Evolutionary conservation across 176 grass and related monocot species (phyloP), one percentile per base, ranked within the genome.

Genomic region (Coix lacrymajobi): DNA sequence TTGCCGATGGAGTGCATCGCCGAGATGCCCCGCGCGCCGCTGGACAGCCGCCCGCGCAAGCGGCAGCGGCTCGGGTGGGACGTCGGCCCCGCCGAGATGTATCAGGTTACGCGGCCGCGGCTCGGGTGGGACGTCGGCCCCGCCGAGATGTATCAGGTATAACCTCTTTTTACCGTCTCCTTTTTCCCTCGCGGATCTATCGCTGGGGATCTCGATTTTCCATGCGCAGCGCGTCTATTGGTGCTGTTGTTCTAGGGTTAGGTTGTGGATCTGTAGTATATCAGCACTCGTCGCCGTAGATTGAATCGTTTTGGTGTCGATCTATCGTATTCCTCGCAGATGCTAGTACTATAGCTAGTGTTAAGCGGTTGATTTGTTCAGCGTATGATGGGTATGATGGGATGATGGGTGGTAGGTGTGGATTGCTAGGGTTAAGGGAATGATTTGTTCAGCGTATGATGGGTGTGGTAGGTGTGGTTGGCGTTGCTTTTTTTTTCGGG

Each of bases 21-120:
- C 24, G 92, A 98, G 78, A 76, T 98, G 69, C 92, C 91, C 72
- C 91, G 69, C 45, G 84, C 65, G 38, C 79, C 90, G 89, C 84
- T 98, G 19, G 92, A 95, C 85, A 93, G 92, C 71, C 90, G 92
- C 33, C 96, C 89, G 48, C 81, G 96, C 85, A 98, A 98, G 91
- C 91, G 96, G 3, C 91, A 86, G 84, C 94, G 90, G 46, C 84
- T 95, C 6, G 93, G 88, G 2, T 98, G 92, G 96, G 96, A 98
- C 77, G 91, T 95, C 76, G 89, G 87, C 49, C 92, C 88, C 40
- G 90, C 88, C 46, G 90, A 91, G 62, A 58, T 58, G 54, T 58
- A 58, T 9, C 22, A 58, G 54, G 54, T 25, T 4, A 25, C n/a
- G 89, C 89, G 96, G 5, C 92, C 87, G 81, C 94, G 92, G 46